These are phyloP conservation scores for Rhodotorula sp. DNA, from an alignment of 1,284 basidiomycete species.

Conservation along the genomic window DNA sequence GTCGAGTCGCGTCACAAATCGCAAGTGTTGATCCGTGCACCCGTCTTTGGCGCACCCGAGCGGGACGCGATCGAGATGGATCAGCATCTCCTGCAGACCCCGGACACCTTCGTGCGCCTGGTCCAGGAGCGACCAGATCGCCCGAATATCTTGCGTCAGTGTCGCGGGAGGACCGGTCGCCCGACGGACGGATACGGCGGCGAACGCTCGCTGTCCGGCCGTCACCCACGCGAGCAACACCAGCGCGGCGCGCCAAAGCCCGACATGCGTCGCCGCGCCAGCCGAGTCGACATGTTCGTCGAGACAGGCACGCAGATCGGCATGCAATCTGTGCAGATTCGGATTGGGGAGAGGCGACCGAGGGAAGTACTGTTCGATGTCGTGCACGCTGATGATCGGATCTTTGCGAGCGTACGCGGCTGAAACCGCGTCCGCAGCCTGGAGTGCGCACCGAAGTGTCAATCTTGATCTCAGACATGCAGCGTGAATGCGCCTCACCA, in stretches of 20 bases:
- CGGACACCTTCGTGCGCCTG: conserved; percentile 18
- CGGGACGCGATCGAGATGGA: conserved; percentile 23
- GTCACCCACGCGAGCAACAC: conserved; percentile 15
- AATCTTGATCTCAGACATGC: not conserved
- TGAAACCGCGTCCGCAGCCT: conserved; percentile 23
- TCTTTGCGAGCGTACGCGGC: conserved; percentile 20
- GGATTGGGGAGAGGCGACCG: not conserved
- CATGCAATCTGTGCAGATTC: not conserved
- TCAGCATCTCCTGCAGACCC: conserved; percentile 19
- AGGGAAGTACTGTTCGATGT: conserved; percentile 16
- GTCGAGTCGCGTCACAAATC: conserved; percentile 31
- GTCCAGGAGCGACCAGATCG: conserved; percentile 24
- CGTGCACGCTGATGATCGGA: conserved; percentile 18
- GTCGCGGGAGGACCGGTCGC: not conserved
- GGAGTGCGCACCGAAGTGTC: not conserved
- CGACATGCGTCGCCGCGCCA: conserved; percentile 10
- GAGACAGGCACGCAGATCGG: not conserved
- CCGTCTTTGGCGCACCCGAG: conserved; percentile 23
- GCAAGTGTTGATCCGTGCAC: conserved; percentile 28
- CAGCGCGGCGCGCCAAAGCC: not conserved
- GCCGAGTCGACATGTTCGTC: not conserved
- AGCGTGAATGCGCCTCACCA: not conserved
- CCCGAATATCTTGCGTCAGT: conserved; percentile 1
- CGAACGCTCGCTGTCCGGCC: not conserved
- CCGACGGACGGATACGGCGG: not conserved